These are phyloP conservation scores for Geum urbanum DNA, from an alignment of 306 rosid species.

Conservation along the genomic window DNA sequence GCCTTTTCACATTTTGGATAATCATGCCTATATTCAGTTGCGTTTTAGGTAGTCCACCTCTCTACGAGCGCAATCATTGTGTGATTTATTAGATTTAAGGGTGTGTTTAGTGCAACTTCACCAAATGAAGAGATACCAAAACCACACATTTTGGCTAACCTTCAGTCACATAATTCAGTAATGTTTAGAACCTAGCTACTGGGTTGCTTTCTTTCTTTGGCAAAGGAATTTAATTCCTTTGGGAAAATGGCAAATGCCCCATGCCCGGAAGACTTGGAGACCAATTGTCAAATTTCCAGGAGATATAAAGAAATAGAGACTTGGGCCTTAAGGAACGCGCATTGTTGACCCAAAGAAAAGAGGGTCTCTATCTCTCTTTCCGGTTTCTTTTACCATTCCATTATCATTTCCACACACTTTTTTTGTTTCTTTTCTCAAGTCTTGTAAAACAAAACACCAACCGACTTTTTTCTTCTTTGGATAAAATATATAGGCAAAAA, in stretches of 20 bases:
- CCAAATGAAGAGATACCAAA: too few relatives aligned
- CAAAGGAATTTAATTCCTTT: too few relatives aligned
- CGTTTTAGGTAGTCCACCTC: background rate
- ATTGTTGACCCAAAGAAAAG: conserved; percentile 6
- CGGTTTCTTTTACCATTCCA: background rate
- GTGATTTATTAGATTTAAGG: background rate
- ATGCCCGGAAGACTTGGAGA: background rate
- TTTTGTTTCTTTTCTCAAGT: too few relatives aligned
- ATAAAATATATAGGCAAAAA: too few relatives aligned
- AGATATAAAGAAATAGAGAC: background rate
- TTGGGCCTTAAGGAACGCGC: conserved; percentile 2
- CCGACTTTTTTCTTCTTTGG: background rate
- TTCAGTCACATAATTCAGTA: too few relatives aligned
- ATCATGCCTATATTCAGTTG: background rate
- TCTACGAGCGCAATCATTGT: too few relatives aligned
- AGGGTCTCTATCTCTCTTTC: background rate
- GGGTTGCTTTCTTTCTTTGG: too few relatives aligned
- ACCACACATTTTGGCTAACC: too few relatives aligned
- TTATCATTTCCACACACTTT: too few relatives aligned
- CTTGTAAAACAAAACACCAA: too few relatives aligned
- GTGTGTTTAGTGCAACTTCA: background rate
- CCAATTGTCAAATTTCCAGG: background rate
- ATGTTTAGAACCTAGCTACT: too few relatives aligned
- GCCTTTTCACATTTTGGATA: background rate
- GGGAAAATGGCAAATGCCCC: background rate